Conservation (phyloP, 116 monocot species). For the Papilionanthe hybrid region DNA sequence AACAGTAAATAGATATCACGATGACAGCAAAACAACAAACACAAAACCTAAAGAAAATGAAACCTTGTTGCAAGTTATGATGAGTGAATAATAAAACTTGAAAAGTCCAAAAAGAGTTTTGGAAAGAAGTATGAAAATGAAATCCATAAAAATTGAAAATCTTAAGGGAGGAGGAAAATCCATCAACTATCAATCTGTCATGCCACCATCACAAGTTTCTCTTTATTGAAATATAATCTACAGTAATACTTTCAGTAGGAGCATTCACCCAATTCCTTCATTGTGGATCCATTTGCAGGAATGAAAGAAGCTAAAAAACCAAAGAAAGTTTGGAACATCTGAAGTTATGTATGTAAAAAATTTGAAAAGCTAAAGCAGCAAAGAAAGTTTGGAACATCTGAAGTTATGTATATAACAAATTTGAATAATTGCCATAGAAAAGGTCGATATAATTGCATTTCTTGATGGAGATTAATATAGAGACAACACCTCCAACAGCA, state of each 20-base stretch:
- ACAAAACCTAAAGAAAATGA: background rate
- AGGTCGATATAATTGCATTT: no score
- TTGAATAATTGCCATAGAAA: no score
- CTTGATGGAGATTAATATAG: no score
- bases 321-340: background rate
- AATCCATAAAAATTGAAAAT: background rate
- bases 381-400: no score
- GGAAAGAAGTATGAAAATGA: background rate
- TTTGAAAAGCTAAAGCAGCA: no score
- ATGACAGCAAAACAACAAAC: background rate
- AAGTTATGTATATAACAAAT: no score
- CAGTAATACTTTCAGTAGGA: no score
- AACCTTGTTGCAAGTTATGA: background rate
- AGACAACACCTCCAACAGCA: no score
- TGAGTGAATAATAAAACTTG: constrained; percentile 1
- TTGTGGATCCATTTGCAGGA: background rate
- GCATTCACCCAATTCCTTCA: no score
- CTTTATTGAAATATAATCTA: background rate
- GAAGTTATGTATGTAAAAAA: no score
- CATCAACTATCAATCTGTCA: background rate
- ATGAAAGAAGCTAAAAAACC: background rate
- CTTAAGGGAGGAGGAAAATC: no score
- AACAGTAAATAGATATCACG: background rate
- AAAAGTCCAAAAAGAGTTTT: background rate
- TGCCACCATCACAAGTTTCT: background rate